Evolutionary conservation across 106 monocot species (phyloP).

Genomic region (Phalaenopsis aphrodite): DNA sequence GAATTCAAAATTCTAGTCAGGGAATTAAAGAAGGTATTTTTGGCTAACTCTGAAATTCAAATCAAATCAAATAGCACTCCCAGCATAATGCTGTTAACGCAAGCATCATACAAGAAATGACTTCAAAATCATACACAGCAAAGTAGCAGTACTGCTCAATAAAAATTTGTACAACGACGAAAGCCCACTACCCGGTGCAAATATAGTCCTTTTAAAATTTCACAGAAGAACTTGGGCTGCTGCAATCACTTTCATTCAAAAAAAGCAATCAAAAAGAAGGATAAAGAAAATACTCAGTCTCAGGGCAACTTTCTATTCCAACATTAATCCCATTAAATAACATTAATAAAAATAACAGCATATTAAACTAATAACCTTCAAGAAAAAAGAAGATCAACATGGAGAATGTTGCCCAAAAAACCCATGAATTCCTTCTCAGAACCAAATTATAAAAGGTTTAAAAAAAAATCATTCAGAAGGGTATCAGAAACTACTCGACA

Average conservation of each 20-base stretch:
- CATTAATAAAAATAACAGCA: background rate
- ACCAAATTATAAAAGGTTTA: background rate
- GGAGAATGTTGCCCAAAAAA: background rate
- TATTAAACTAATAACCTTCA: background rate
- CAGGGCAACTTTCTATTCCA: background rate
- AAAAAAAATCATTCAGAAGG: background rate
- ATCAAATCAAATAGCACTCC: background rate
- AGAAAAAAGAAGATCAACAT: background rate
- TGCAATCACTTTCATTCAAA: background rate
- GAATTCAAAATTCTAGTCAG: background rate
- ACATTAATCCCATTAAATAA: background rate
- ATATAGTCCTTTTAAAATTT: background rate
- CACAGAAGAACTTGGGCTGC: background rate
- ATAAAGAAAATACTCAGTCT: background rate
- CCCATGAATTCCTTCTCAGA: background rate
- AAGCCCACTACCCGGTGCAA: background rate
- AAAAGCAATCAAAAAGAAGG: background rate
- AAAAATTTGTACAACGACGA: background rate
- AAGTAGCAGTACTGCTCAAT: background rate
- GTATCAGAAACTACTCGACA: background rate
- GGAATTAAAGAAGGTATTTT: background rate
- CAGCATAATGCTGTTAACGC: background rate
- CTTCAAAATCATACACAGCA: background rate
- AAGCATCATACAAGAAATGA: background rate
- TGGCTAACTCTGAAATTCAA: background rate